Evolutionary conservation across 176 grass and related monocot genomes (phyloP).

Genomic region (Melocanna baccifera): DNA sequence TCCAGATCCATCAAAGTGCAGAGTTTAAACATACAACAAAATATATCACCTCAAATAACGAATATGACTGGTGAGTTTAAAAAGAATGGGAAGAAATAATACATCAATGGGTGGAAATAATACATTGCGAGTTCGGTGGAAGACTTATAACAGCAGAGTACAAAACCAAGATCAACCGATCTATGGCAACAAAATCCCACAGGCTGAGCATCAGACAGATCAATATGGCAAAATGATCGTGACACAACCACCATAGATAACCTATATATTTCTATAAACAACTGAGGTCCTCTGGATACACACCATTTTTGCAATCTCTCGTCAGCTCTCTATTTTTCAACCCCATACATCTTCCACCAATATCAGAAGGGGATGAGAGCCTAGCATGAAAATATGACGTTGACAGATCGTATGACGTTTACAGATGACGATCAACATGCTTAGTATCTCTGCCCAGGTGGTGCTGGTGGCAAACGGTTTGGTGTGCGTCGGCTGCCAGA

Average conservation of each 20-base stretch:
- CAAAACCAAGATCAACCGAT: slow-evolving; percentile 36
- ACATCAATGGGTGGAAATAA: slow-evolving; percentile 37
- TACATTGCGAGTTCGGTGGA: slow-evolving; percentile 37
- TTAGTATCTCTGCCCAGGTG: slow-evolving; percentile 60
- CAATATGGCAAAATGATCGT: slow-evolving; percentile 40
- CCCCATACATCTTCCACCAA: background rate
- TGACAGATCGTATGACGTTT: slow-evolving; percentile 13
- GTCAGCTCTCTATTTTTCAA: slow-evolving; percentile 1
- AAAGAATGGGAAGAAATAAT: slow-evolving; percentile 42
- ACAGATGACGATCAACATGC: slow-evolving; percentile 14
- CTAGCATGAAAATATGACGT: slow-evolving; percentile 24
- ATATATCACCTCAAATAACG: background rate
- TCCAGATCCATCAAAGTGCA: background rate
- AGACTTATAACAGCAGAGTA: slow-evolving; percentile 30
- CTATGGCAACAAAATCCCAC: slow-evolving; percentile 47
- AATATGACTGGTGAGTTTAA: background rate
- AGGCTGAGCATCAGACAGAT: slow-evolving; percentile 36
- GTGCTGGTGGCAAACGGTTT: slow-evolving; percentile 77
- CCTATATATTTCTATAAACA: slow-evolving; percentile 71
- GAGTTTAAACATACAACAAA: background rate
- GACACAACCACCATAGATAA: slow-evolving; percentile 31
- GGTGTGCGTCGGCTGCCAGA: slow-evolving; percentile 70
- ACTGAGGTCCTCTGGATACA: slow-evolving; percentile 47
- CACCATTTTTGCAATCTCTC: slow-evolving; percentile 27
- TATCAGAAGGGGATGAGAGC: background rate